These are phyloP conservation scores for Pugionium cornutum DNA, from an alignment of 345 rosid genomes.

Conservation along the genomic window DNA sequence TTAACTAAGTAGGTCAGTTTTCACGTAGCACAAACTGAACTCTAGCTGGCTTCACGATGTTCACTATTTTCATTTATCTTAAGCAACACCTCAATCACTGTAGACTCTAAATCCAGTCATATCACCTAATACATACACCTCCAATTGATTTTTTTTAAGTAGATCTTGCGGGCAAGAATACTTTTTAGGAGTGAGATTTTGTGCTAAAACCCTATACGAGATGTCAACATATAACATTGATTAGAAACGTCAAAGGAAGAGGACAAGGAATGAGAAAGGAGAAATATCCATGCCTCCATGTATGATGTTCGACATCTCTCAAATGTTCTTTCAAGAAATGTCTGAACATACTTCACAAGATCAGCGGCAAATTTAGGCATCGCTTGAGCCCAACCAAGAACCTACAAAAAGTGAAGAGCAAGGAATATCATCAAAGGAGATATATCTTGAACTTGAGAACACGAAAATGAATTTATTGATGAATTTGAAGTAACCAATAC, in stretches of 20 bases:
- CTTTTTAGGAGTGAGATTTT: too few species aligned
- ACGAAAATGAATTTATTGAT: constrained; percentile 1
- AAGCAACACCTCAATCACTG: constrained; percentile 4
- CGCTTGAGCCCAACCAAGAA: constrained; percentile 99
- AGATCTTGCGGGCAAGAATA: too few species aligned
- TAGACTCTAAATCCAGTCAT: neutral
- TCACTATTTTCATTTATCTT: neutral
- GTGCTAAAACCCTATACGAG: neutral
- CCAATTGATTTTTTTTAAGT: neutral
- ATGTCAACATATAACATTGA: constrained; percentile 29
- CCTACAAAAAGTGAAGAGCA: constrained; percentile 48
- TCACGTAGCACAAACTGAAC: constrained; percentile 16
- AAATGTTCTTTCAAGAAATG: constrained; percentile 94
- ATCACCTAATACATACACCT: constrained; percentile 23
- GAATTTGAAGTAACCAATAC: constrained; percentile 9
- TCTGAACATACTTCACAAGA: constrained; percentile 88
- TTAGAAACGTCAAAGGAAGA: constrained; percentile 16
- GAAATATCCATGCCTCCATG: constrained; percentile 68
- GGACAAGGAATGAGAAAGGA: constrained; percentile 24
- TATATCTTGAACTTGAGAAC: constrained; percentile 12
- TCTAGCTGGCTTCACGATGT: constrained; percentile 17
- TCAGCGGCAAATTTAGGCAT: constrained; percentile 98
- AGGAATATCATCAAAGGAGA: constrained; percentile 24
- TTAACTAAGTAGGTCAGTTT: neutral
- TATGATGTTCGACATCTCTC: constrained; percentile 98